Evolutionary conservation across 2,329 filamentous ascomycete genomes (phyloP), one percentile per base, ranked within the genome.

Genomic region (Trichoderma sp.): DNA sequence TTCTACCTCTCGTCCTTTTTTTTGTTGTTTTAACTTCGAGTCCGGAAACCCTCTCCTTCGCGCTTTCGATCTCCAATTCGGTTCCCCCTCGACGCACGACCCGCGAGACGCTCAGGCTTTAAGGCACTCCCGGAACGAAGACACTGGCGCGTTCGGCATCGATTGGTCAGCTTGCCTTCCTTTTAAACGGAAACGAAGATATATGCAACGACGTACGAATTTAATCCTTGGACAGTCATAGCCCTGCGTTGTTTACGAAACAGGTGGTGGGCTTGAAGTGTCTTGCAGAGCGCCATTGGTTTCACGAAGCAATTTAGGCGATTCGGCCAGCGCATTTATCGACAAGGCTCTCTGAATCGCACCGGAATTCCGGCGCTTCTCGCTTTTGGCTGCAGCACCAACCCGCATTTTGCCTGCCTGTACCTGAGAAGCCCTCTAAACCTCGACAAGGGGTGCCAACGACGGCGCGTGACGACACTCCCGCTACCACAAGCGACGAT

Each of bases 111-210:
- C 66, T 35, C 35, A 40, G 58, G 56, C 43, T 13, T 10, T 19
- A 40, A 43, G 40, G 14, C 27, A n/a, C 14, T 27, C 27, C 29
- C 35, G 47, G 35, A 14, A 19, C 43, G 31, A 58, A 35, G 47
- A 63, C 49, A 16, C 58, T 19, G 57, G 49, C 55, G 58, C 60
- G 52, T 65, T 52, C 53, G 10, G n/a, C 21, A 64, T 16, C 59
- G 60, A 69, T 69, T 64, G 67, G 59, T 65, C 57, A 61, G 40
- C 57, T 61, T 37, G 33, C 49, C 16, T 37, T 43, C 24, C 6
- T 29, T 64, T 27, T 21, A 19, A 29, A 19, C 21, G 24, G 19
- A 43, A 43, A 64, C 61, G 29, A 19, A 27, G 35, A 43, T 70
- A 62, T 35, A 56, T 69, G 53, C n/a, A 27, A 68, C 63, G 35